Percentiles rank a stretch among this genome's conserved stretches.
These are phyloP conservation scores for Penicillium aurantiogriseum DNA, from an alignment of 2,329 filamentous ascomycete species.

Conservation along the genomic window DNA sequence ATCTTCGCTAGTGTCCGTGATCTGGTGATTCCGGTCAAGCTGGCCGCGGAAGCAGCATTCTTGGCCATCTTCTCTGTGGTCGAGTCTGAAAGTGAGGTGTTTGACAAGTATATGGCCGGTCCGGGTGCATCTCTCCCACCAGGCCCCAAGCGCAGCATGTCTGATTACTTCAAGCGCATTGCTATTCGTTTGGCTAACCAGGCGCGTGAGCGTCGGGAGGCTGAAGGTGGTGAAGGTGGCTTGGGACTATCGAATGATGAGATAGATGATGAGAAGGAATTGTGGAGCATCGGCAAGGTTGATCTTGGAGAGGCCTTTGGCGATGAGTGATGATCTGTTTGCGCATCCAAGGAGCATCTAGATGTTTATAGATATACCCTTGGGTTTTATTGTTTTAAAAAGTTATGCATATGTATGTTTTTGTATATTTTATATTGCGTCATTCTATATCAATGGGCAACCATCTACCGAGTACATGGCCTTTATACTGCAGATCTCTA, in stretches of 20 bases:
- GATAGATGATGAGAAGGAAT: conserved; percentile 87
- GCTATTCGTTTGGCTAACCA: conserved; percentile 80
- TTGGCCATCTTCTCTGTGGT: conserved; percentile 86
- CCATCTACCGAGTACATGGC: not conserved
- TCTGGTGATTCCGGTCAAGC: conserved; percentile 88
- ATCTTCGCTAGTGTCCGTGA: conserved; percentile 91
- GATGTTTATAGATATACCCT: conserved; percentile 30
- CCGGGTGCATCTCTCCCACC: conserved; percentile 65
- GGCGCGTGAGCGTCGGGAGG: conserved; percentile 83
- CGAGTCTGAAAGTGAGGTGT: conserved; percentile 79
- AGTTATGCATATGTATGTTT: conserved; percentile 14
- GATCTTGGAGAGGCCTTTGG: conserved; percentile 64
- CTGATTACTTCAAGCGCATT: conserved; percentile 95
- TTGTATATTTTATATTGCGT: conserved; percentile 10
- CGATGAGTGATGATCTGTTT: conserved; percentile 20
- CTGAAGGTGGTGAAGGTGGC: conserved; percentile 84
- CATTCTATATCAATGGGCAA: not conserved
- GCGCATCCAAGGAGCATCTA: conserved; percentile 23
- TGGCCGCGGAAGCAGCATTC: conserved; percentile 92
- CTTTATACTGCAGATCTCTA: conserved; percentile 7
- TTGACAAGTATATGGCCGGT: conserved; percentile 83
- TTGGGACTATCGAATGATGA: conserved; percentile 87
- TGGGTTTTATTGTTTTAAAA: conserved; percentile 20
- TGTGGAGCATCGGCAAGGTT: conserved; percentile 91
- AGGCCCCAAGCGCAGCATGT: conserved; percentile 81